phyloP scores from a whole-genome alignment of 1,284 basidiomycete genomes.

The Cystobasidium pallidum region DNA sequence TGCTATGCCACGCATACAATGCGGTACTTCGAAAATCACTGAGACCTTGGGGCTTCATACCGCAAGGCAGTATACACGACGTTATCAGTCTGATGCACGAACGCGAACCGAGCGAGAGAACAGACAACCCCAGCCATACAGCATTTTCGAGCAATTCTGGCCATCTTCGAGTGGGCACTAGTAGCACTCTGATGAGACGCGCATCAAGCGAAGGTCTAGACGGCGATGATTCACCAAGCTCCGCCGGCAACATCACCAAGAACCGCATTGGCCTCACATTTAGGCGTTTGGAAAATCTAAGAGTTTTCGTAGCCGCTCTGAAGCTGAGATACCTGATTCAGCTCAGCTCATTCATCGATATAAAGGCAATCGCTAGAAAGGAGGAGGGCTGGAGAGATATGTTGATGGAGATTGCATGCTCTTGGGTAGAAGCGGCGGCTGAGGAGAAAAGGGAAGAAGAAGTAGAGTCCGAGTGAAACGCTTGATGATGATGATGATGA shows the following conservation, averaged over 20 bases:
- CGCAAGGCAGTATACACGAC: slow-evolving; percentile 73
- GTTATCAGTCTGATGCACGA: slow-evolving; percentile 60
- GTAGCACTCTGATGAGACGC: slow-evolving; percentile 17
- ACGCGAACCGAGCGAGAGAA: slow-evolving; percentile 34
- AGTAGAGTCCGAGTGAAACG: slow-evolving; percentile 40
- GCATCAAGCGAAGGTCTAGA: slow-evolving; percentile 42
- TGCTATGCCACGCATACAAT: slow-evolving; percentile 80
- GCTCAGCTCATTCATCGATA: slow-evolving; percentile 69
- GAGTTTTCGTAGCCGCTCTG: slow-evolving; percentile 80
- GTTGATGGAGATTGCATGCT: slow-evolving; percentile 66
- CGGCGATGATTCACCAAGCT: neutral
- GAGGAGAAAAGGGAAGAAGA: slow-evolving; percentile 65
- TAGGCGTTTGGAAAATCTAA: slow-evolving; percentile 75
- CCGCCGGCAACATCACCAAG: neutral
- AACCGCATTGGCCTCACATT: slow-evolving; percentile 58
- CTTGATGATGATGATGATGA: neutral
- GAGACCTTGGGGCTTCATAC: slow-evolving; percentile 85
- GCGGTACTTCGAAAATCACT: slow-evolving; percentile 72
- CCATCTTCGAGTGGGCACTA: neutral
- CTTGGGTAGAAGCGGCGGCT: slow-evolving; percentile 71
- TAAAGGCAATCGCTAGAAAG: slow-evolving; percentile 69
- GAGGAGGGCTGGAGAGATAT: slow-evolving; percentile 79
- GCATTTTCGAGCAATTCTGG: slow-evolving; percentile 50
- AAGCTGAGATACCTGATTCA: slow-evolving; percentile 77
- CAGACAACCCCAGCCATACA: slow-evolving; percentile 44